Base-by-base conservation (phyloP, 805 yeast genomes). In the Pichia rugopelliculosa region DNA sequence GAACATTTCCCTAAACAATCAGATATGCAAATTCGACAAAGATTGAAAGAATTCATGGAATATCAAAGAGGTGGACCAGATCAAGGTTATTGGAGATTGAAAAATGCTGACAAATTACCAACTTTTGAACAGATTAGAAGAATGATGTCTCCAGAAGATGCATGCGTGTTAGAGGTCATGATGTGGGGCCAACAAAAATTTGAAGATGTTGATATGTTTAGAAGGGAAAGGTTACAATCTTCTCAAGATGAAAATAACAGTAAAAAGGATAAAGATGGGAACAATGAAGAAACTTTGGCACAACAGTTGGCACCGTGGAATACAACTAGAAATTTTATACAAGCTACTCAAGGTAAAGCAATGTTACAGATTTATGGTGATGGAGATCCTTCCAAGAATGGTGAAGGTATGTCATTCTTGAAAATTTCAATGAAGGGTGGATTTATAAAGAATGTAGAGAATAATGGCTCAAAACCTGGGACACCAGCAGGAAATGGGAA, bases 11-110 rank as follows among this genome's bases (percentile, higher is more conserved):
- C 99, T 0, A 98, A 89, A 56, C 97, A 90, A 65, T 90, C 86
- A 59, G 98, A 93, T 60, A 90, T 91, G 87, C 99, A 93, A 64
- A 91, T 88, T 61, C 77, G 99, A 57, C 98, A 91, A 67, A 75
- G 96, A 52, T 74, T 93, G 48, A 93, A 93, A 65, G 99, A 93
- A 67, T 93, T 93, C 58, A 93, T 93, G 99, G 97, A 90, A 59
- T 93, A 87, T 59, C 97, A 91, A 67, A 74, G 97, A 57, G 80
- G 84, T 36, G 98, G 98, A 12, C 87, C 84, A 8, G 97, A 90
- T 64, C 96, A 89, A 56, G 96, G 97, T 0, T 85, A 71, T 59
- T 93, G 99, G 99, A 91, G 89, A 59, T 73, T 93, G 49, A 87
- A 87, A 58, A 68, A 72, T 4, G 85, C 80, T 41, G 79, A 76